Percentiles rank a stretch among this genome's conserved stretches.
Evolutionary conservation across 2,329 filamentous ascomycete genomes (phyloP).

Genomic region (Sporothrix humicola): DNA sequence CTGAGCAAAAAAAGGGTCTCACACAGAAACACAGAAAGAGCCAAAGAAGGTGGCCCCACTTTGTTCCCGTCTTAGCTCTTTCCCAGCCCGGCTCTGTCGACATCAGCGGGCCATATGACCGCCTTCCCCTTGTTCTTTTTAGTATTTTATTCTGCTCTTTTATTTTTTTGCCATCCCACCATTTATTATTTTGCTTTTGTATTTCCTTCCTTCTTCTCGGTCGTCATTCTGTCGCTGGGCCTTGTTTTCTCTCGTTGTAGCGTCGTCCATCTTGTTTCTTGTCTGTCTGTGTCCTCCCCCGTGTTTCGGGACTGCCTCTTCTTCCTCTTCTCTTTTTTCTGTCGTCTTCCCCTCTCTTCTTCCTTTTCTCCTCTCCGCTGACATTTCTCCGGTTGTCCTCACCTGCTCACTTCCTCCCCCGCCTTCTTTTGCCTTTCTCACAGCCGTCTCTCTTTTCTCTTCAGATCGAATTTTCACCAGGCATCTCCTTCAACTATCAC

Average conservation of each 20-base stretch:
- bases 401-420: not conserved
- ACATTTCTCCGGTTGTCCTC: not conserved
- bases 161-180: conserved; percentile 24
- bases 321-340: conserved; percentile 8
- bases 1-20: conserved; percentile 5
- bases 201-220: not conserved
- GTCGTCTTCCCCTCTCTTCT: not conserved
- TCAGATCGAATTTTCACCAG: not conserved
- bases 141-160: conserved; percentile 12
- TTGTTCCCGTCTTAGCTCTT: conserved; percentile 29
- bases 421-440: not conserved
- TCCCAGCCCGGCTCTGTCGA: conserved; percentile 26
- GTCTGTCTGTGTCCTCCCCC: too few relatives aligned
- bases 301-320: not conserved
- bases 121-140: conserved; percentile 28
- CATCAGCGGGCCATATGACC: conserved; percentile 27
- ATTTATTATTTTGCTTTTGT: conserved; percentile 16
- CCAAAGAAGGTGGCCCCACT: conserved; percentile 27
- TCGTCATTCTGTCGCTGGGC: not conserved
- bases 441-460: too few relatives aligned
- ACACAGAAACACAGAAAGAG: not conserved
- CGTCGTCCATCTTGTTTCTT: not conserved
- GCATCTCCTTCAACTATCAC: too few relatives aligned
- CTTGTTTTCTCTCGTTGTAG: not conserved
- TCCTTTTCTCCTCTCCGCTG: not conserved